Percentiles rank a stretch among this genome's conserved stretches.
phyloP scores from a whole-genome alignment of 2,329 filamentous ascomycete genomes.

The Cryphonectria carpinicola region DNA sequence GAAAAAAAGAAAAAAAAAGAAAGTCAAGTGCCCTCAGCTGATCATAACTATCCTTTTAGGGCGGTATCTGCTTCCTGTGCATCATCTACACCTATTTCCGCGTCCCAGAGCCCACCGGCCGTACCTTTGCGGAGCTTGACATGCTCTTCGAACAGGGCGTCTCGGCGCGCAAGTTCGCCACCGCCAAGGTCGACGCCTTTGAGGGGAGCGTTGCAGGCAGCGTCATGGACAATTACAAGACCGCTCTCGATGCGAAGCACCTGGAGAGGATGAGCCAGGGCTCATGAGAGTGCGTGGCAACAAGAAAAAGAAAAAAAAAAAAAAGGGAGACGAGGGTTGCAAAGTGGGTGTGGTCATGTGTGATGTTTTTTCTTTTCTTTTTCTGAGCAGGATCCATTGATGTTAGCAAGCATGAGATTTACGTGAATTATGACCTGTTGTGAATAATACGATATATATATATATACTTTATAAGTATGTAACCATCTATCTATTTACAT shows the following conservation, averaged over 20 bases:
- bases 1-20: too few species aligned
- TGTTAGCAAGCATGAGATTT: slow-evolving; percentile 1
- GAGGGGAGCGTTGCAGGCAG: slow-evolving; percentile 53
- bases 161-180: slow-evolving; percentile 72
- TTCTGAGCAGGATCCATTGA: neutral
- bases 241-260: slow-evolving; percentile 41
- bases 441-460: neutral
- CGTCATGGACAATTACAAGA: slow-evolving; percentile 53
- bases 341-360: neutral
- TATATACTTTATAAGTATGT: neutral
- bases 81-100: slow-evolving; percentile 82
- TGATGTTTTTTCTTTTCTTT: neutral
- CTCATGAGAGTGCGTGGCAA: neutral
- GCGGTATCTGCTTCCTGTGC: slow-evolving; percentile 77
- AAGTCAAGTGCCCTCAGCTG: neutral
- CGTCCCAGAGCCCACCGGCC: slow-evolving; percentile 77
- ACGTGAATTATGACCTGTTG: neutral
- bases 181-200: slow-evolving; percentile 60
- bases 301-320: too few species aligned
- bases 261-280: slow-evolving; percentile 33
- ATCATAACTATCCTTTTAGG: slow-evolving; percentile 42
- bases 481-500: neutral
- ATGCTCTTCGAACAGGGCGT: slow-evolving; percentile 77
- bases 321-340: neutral
- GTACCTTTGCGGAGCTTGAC: slow-evolving; percentile 86